phyloP scores from a whole-genome alignment of 306 rosid species.

The Psophocarpus tetragonolobus region DNA sequence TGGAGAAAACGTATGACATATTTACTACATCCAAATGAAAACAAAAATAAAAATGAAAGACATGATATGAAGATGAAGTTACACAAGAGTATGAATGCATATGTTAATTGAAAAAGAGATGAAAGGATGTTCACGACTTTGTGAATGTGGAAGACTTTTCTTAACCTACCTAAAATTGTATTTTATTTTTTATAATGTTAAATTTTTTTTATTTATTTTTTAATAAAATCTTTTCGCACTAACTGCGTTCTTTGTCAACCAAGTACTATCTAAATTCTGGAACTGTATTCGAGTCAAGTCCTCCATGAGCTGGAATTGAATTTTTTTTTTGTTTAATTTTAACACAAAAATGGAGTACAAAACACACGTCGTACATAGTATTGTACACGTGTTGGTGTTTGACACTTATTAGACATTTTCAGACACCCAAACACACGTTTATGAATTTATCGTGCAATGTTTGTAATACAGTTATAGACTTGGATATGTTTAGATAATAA shows the following conservation, averaged over 20 bases:
- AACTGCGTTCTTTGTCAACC: neutral
- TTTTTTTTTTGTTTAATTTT: neutral
- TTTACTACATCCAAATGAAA: no score
- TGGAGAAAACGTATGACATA: no score
- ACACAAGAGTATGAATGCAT: no score
- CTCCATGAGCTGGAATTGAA: neutral
- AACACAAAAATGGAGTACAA: neutral
- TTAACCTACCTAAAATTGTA: neutral
- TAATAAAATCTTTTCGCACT: neutral
- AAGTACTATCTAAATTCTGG: neutral
- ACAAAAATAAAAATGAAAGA: no score
- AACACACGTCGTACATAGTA: neutral
- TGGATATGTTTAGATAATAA: no score
- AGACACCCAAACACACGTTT: neutral
- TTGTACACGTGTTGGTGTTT: neutral
- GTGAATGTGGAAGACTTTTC: neutral
- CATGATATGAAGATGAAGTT: no score
- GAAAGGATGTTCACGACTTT: no score
- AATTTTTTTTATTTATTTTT: no score
- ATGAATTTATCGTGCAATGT: neutral
- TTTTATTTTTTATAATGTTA: neutral
- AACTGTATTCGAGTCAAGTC: neutral
- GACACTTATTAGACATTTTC: neutral
- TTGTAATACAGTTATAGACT: neutral
- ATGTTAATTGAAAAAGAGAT: no score